phyloP scores from a whole-genome alignment of 2,329 filamentous ascomycete genomes.

The Nigrospora oryzae region DNA sequence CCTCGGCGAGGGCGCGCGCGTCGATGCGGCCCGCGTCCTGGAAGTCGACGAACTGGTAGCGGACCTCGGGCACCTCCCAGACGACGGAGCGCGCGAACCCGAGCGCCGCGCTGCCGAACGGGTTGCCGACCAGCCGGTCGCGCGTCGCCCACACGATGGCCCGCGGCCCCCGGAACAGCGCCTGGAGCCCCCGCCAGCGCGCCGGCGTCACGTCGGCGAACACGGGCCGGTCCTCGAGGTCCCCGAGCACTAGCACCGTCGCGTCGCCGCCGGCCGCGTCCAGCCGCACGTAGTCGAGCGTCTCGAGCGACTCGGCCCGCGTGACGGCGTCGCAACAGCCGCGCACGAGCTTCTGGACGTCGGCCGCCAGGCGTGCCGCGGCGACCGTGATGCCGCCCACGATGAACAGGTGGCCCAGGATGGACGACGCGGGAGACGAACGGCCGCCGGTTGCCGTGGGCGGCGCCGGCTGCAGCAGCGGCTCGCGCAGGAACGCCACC shows the following conservation, averaged over 20 bases:
- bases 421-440: neutral
- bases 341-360: neutral
- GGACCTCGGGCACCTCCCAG: constrained; percentile 8
- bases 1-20: constrained; percentile 6
- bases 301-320: neutral
- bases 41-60: constrained; percentile 13
- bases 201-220: constrained; percentile 5
- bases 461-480: neutral
- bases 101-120: constrained; percentile 13
- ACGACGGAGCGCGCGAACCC: constrained; percentile 10
- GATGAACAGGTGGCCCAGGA: neutral
- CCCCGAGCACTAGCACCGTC: constrained; percentile 1
- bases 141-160: constrained; percentile 16
- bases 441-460: too few relatives aligned
- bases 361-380: neutral
- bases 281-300: neutral
- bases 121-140: constrained; percentile 7
- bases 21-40: constrained; percentile 2
- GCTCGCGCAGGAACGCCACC: neutral
- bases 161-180: constrained; percentile 7
- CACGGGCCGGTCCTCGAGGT: constrained; percentile 4
- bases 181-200: constrained; percentile 3
- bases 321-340: neutral
- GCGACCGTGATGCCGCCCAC: neutral
- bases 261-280: neutral